phyloP scores from a whole-genome alignment of 208 protist species.

The Trypanosoma cruzi region DNA sequence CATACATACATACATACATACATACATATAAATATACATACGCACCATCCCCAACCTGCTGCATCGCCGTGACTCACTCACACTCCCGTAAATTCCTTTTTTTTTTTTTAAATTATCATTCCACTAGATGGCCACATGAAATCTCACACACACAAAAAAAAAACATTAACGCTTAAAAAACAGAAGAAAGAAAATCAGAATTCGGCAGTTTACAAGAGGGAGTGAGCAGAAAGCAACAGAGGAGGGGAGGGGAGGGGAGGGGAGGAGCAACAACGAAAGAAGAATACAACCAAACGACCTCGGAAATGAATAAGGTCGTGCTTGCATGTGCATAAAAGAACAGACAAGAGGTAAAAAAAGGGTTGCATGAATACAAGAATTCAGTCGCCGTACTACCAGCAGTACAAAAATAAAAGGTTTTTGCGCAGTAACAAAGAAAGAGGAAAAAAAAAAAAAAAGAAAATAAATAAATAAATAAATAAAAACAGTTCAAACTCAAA shows the following conservation, averaged over 20 bases:
- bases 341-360: constrained; percentile 5
- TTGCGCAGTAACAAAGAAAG: neutral
- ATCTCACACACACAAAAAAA: too few relatives aligned
- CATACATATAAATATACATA: too few relatives aligned
- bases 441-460: neutral
- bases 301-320: neutral
- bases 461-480: too few relatives aligned
- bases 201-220: constrained; percentile 29
- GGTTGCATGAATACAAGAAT: too few relatives aligned
- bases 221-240: neutral
- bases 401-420: neutral
- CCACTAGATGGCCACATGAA: too few relatives aligned
- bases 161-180: neutral
- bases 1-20: neutral
- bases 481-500: neutral
- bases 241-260: neutral
- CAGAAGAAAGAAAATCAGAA: neutral
- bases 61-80: too few relatives aligned
- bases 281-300: too few relatives aligned
- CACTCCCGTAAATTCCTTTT: too few relatives aligned
- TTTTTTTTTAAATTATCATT: too few relatives aligned
- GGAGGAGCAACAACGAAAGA: constrained; percentile 8
- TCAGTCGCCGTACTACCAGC: neutral
- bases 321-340: neutral
- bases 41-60: too few relatives aligned